phyloP scores from a whole-genome alignment of 202 grass and related monocot genomes.

The Sporobolus alterniflorus region DNA sequence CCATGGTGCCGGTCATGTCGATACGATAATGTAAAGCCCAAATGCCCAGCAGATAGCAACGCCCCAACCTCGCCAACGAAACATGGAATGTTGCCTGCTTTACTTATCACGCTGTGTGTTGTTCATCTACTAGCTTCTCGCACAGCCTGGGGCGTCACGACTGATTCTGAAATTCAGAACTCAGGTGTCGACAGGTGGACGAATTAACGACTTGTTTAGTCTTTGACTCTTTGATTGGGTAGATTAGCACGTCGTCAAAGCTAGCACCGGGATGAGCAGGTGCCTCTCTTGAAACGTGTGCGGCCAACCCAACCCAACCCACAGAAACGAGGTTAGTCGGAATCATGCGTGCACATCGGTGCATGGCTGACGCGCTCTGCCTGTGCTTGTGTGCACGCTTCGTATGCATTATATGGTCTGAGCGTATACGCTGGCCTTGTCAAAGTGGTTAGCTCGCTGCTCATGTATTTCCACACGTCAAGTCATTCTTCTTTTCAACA shows the following conservation, averaged over 20 bases:
- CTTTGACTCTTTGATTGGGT: not conserved
- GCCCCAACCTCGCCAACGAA: constrained; percentile 5
- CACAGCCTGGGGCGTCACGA: not conserved
- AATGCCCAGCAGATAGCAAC: constrained; percentile 27
- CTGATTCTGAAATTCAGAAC: not conserved
- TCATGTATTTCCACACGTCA: constrained; percentile 24
- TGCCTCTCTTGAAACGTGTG: not conserved
- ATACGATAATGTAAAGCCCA: not conserved
- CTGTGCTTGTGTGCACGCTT: constrained; percentile 29
- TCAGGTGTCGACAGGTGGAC: not conserved
- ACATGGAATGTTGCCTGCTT: not conserved
- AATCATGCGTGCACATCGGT: not conserved
- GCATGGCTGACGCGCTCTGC: not conserved
- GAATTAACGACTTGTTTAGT: not conserved
- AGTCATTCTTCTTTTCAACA: not conserved
- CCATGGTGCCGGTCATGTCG: constrained; percentile 21
- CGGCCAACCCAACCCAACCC: not conserved
- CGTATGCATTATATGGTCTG: not conserved
- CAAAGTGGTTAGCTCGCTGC: too few relatives aligned
- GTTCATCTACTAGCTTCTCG: not conserved
- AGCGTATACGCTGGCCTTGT: not conserved
- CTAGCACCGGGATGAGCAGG: not conserved
- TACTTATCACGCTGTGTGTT: not conserved
- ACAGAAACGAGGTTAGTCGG: not conserved
- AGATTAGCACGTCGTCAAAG: not conserved